Base-by-base conservation (phyloP, 805 yeast genomes). In the Danielia reshetovae region DNA sequence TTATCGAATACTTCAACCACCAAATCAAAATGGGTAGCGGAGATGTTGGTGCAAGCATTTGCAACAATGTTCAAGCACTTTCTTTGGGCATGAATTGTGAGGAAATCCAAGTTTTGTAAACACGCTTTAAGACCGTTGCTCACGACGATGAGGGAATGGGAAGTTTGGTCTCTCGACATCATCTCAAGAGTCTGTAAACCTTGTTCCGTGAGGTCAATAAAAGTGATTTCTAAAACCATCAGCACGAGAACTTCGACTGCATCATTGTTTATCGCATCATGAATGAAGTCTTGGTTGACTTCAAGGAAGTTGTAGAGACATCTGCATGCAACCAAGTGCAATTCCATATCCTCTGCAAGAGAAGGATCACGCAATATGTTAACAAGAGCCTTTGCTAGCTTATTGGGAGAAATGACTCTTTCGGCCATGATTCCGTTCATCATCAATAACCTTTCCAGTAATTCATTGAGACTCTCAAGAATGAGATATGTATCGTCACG, bases 191-290 rank as follows among this genome's bases (percentile, higher is more conserved):
- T 78, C 50, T 81, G 89, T 26, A 88, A 60, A 0, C 88, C 87
- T 58, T 89, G 96, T 53, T 90, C 98, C 0, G 96, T 95, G 35
- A 90, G 65, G 54, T 90, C 98, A 35, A 90, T 89, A 52, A 77
- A 89, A 35, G 79, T 77, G 12, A 90, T 81, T 42, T 86, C 94
- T 38, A 75, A 51, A 24, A 93, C 57, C 41, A 83, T 84, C 5
- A 68, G 62, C 45, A 82, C 75, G 17, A 93, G 65, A 0, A 75
- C 77, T 28, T 77, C 80, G 6, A 88, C 72, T 0, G 81, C 82
- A 25, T 82, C 81, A 12, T 75, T 75, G 14, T 72, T 65, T 2
- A 86, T 79, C 3, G 86, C 79, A 23, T 70, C 74, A 34, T 72
- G 70, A 5, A 79, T 72, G 29, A 79, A 75, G 29, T 81, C 81